phyloP scores from a whole-genome alignment of 805 yeast species.

The Saccharomyces jurei region DNA sequence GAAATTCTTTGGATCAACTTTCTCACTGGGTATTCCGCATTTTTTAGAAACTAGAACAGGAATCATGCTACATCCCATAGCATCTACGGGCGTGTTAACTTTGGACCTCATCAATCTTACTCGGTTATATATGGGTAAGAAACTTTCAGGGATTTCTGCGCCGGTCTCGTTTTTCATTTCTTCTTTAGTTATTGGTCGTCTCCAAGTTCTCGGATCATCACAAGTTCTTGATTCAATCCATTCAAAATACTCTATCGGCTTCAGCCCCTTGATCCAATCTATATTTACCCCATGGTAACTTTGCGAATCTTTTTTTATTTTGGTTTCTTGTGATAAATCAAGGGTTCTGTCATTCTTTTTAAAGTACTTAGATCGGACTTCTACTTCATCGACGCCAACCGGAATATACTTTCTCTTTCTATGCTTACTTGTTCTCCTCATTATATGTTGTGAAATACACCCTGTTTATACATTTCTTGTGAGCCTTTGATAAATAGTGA shows the following conservation, averaged over 20 bases:
- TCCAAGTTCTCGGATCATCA: conserved; percentile 20
- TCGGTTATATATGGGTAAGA: conserved; percentile 48
- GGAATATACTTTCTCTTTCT: conserved; percentile 2
- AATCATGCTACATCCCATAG: conserved; percentile 70
- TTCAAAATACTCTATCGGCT: conserved; percentile 22
- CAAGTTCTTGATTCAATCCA: conserved; percentile 21
- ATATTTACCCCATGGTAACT: conserved; percentile 10
- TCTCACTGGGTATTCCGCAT: conserved; percentile 20
- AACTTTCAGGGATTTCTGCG: conserved; percentile 35
- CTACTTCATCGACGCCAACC: background rate
- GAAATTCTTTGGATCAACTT: conserved; percentile 31
- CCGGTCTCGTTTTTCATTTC: conserved; percentile 3
- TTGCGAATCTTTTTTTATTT: background rate
- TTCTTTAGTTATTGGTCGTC: conserved; percentile 4
- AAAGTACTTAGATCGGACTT: conserved; percentile 14
- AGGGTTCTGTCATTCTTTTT: conserved; percentile 7
- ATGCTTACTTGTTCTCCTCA: background rate
- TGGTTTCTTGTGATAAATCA: background rate
- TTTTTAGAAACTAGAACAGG: conserved; percentile 34
- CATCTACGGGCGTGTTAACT: conserved; percentile 77
- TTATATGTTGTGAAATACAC: background rate
- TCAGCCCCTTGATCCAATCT: conserved; percentile 23
- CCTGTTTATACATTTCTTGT: background rate
- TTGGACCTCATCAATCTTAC: conserved; percentile 59
- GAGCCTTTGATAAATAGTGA: background rate